Percentiles rank a stretch among this genome's conserved stretches.
These are phyloP conservation scores for Leishmania tarentolae DNA, from an alignment of 208 protist species.

Conservation along the genomic window DNA sequence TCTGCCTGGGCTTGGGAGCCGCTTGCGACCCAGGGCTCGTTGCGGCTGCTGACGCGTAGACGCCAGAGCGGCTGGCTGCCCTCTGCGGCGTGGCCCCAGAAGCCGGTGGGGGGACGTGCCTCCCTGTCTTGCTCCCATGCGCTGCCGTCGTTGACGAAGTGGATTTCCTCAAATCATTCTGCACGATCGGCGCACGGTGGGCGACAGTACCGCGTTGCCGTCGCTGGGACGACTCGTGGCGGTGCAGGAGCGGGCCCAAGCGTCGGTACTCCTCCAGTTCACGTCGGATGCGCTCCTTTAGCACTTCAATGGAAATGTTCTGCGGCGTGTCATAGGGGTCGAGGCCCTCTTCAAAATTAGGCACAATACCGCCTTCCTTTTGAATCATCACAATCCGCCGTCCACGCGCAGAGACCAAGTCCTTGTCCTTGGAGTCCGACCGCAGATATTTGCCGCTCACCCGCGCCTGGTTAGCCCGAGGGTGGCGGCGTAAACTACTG, in stretches of 20 bases:
- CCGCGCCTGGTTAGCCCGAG: background rate
- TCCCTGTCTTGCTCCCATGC: background rate
- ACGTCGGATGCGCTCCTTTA: constrained; percentile 60
- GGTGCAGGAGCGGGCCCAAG: constrained; percentile 46
- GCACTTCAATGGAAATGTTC: constrained; percentile 44
- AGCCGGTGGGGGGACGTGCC: no score
- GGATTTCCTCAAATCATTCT: background rate
- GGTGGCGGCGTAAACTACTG: background rate
- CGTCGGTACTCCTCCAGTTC: constrained; percentile 74
- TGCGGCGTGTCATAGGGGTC: constrained; percentile 47
- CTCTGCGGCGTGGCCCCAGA: background rate
- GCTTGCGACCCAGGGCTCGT: background rate
- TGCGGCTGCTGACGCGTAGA: background rate
- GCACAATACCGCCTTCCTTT: constrained; percentile 22
- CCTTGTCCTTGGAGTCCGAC: background rate
- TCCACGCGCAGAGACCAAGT: constrained; percentile 30
- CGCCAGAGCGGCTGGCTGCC: constrained; percentile 3
- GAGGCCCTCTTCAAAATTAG: constrained; percentile 46
- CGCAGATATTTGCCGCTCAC: background rate
- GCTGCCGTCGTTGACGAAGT: background rate
- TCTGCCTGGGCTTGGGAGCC: background rate
- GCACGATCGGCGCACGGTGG: background rate
- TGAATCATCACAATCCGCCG: constrained; percentile 29
- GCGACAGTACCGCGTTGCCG: constrained; percentile 8
- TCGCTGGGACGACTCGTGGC: constrained; percentile 13